Base-by-base conservation (phyloP, 2,329 filamentous ascomycete species). In the Cordyceps farinosa region DNA sequence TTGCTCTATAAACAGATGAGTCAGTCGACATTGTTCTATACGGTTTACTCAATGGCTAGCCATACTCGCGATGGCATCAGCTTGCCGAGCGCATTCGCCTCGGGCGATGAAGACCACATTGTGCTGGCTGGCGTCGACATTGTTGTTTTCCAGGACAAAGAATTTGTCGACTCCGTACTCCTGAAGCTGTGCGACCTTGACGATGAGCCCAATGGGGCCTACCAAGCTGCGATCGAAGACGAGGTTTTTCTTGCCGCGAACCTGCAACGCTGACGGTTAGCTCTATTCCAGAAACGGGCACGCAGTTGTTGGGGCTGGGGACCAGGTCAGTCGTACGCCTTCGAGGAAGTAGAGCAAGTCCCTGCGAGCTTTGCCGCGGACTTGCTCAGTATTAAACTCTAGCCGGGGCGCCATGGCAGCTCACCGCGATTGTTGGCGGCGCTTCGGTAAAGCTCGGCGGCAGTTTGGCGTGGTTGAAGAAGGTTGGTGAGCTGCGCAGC, bases 161-260 rank as follows among this genome's bases (percentile, higher is more conserved):
- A 97, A 91, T 76, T 96, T 96, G 77, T 98, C 93, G 69, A 99
- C 93, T 36, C 96, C 96, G 79, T 98, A 97, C 72, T 99, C 95
- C 74, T 98, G 92, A 17, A 97, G 84, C 10, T 91, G 94, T 29
- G 94, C 94, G 72, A 97, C 96, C 76, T 97, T 97, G 78, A 96
- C 92, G 69, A 99, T 89, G 65, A 94, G 84, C 65, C 93, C 92
- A 69, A 99, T 85, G 36, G 93, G 91, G 30, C 94, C 95, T 69
- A 94, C 92, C 70, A 99, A 84, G 70, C 88, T 89, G 76, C 90
- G 91, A 75, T 98, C 94, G 73, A 99, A 89, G 59, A 99, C 90
- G 66, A 99, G 82, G 73, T 97, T 98, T 84, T 99, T 99, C 86
- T 98, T 99, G 70, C 96, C 96, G 74, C 94, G 91, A 68, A 98